phyloP scores from a whole-genome alignment of 495 filamentous ascomycete genomes.

The Aspergillus bridgeri region DNA sequence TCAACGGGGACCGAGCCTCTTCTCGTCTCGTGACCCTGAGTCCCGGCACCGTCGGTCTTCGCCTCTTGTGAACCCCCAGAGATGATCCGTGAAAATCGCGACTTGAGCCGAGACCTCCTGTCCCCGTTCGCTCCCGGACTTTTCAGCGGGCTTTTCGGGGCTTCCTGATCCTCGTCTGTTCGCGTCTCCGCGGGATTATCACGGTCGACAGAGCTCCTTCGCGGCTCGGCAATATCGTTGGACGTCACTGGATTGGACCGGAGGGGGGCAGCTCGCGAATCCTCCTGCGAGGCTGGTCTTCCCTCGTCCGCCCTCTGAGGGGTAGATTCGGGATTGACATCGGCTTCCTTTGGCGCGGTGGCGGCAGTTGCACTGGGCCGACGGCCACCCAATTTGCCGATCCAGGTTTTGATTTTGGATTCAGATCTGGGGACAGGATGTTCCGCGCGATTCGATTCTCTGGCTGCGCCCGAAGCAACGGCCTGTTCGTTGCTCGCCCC shows the following conservation, averaged over 20 bases:
- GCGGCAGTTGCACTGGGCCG: slow-evolving; percentile 27
- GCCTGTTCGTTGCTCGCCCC: neutral
- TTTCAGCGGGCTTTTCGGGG: neutral
- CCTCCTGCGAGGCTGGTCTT: slow-evolving; percentile 14
- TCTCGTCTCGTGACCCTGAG: slow-evolving; percentile 20
- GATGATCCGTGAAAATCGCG: slow-evolving; percentile 26
- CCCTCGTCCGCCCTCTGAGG: neutral
- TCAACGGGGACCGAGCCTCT: slow-evolving; percentile 16
- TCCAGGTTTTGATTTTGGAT: slow-evolving; percentile 57
- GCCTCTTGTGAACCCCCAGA: slow-evolving; percentile 18
- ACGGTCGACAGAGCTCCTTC: slow-evolving; percentile 16
- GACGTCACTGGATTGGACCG: slow-evolving; percentile 33
- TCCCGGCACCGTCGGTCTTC: slow-evolving; percentile 21
- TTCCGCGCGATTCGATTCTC: slow-evolving; percentile 18
- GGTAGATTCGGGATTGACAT: neutral
- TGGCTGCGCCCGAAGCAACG: slow-evolving; percentile 13
- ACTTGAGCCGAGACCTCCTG: slow-evolving; percentile 18
- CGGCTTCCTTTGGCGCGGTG: slow-evolving; percentile 3
- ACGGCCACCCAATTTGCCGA: slow-evolving; percentile 52
- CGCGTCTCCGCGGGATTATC: slow-evolving; percentile 13
- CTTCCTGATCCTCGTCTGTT: slow-evolving; percentile 16
- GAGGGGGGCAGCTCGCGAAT: slow-evolving; percentile 26
- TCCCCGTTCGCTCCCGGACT: neutral
- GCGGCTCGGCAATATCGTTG: slow-evolving; percentile 20
- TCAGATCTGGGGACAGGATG: slow-evolving; percentile 26